Evolutionary conservation across 2,329 filamentous ascomycete species (phyloP), one percentile per base, ranked within the genome.

Genomic region (Stylonectria norvegica): DNA sequence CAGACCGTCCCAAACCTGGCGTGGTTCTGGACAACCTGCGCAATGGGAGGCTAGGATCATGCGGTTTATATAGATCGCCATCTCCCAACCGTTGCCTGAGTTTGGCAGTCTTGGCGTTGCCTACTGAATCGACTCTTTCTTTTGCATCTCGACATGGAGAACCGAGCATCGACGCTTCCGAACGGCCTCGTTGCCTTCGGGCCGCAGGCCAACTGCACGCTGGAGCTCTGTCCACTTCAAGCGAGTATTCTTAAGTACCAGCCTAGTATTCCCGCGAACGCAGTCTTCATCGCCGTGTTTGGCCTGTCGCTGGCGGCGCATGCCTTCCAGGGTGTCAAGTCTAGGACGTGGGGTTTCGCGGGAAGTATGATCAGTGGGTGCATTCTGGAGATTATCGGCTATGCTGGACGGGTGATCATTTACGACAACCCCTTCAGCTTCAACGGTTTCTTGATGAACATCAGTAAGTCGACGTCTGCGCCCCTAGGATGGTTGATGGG

Each of bases 401-500:
- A 86, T 44, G 62, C 64, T 1, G 82, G 78, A 2, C 69, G 81
- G 3, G 62, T 83, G 19, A 56, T 78, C 39, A 64, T 81, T 31
- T 66, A 76, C 45, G 45, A 71, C 22, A 76, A 83, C 42, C 76
- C 79, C 0, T 85, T 79, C 52, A 63, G 57, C 30, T 73, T 81
- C 52, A 55, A 54, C 7, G 76, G 71, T 0, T 86, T 85, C 53
- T 67, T 84, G 51, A 72, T 83, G n/a, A 78, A 85, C 55, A 82
- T 83, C 43, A 66, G 72, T 71, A 79, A n/a, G 52, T 55, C 4
- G 2, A n/a, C 8, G 22, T n/a, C n/a, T n/a, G n/a, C n/a, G n/a
- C n/a, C n/a, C n/a, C n/a, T 25, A 7, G 22, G 22, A 25, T 12
- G 12, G 8, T 8, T 16, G 12, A n/a, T 27, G 4, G 11, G 14